Evolutionary conservation across 495 filamentous ascomycete species (phyloP), one percentile per base, ranked within the genome.

Genomic region (Talaromyces thailandensis): DNA sequence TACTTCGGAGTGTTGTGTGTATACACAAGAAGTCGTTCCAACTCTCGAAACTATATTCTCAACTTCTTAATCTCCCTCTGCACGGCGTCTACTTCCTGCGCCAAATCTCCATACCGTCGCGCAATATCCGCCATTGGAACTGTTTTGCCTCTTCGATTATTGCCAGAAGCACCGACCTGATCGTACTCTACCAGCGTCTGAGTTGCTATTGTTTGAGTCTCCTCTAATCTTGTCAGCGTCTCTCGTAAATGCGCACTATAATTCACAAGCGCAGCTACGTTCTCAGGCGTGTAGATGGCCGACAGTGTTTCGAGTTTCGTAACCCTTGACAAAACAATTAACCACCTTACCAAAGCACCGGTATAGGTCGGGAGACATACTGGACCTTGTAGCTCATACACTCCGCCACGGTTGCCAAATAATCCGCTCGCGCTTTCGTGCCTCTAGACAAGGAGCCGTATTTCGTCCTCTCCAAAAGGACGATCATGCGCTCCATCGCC

Each of bases 361-460:
- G 16, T 16, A 61, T 26, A 3, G 31, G 32, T 18, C 45, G 18
- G 24, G 64, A 29, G 14, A 80, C 80, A 51, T 77, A 78, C 75
- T 77, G 79, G 4, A 83, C 73, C 40, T 83, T 80, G 11, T 84
- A 73, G 7, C 77, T 74, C 5, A 85, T 67, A 21, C 81, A 78
- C 40, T 78, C 71, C 6, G 87, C 86, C 35, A 82, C 79, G n/a
- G 81, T 74, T 43, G 83, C 81, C 31, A 91, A 74, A 58, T 82
- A 82, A 61, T 84, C 83, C 2, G 80, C 77, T 64, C 79, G 76
- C 0, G 83, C 77, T 63, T 76, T 81, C 16, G 77, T 76, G 57
- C 73, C 73, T 6, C 87, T 76, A 6, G 88, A 81, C 3, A 90
- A 65, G 3, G 80, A 71, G 43, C 88, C 88, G 73, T 92, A 87